Conservation (phyloP, 306 rosid species). For the Pyrus betulifolia region DNA sequence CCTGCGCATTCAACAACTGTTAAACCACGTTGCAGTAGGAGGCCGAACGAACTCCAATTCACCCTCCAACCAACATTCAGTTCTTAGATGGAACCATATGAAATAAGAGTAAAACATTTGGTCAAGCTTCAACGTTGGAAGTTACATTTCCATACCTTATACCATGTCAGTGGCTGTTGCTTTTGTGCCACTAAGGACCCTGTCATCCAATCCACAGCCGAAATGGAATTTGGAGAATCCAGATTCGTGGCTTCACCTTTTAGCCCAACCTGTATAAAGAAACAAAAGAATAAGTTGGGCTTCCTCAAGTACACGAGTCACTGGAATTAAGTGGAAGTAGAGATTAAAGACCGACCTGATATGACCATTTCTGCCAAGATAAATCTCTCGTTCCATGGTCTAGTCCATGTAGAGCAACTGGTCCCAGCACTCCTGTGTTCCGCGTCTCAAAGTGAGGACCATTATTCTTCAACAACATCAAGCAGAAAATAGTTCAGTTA, state of each 20-base stretch:
- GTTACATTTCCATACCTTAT: constrained; percentile 29
- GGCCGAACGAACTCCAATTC: background rate
- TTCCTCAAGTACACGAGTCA: background rate
- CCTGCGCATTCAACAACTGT: constrained; percentile 30
- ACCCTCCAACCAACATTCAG: background rate
- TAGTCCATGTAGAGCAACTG: constrained; percentile 57
- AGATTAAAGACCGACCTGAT: constrained; percentile 49
- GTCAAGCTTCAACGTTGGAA: background rate
- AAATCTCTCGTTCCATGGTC: constrained; percentile 60
- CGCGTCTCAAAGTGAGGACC: constrained; percentile 72
- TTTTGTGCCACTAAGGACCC: constrained; percentile 29
- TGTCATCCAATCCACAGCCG: constrained; percentile 47
- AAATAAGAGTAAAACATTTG: background rate
- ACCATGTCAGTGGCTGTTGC: constrained; percentile 62
- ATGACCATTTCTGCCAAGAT: constrained; percentile 80
- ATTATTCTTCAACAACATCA: constrained; percentile 44
- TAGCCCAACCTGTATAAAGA: constrained; percentile 38
- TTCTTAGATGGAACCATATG: background rate
- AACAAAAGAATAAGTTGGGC: background rate
- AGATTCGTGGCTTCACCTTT: constrained; percentile 41
- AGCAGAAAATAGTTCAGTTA: background rate
- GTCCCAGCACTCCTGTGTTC: constrained; percentile 71
- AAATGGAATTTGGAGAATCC: constrained; percentile 37
- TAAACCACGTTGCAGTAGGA: background rate
- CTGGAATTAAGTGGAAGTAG: background rate